A percentile compares a stretch with the other conserved stretches of the same genome.
phyloP scores from a whole-genome alignment of 805 yeast genomes.

The Brettanomyces nanus region DNA sequence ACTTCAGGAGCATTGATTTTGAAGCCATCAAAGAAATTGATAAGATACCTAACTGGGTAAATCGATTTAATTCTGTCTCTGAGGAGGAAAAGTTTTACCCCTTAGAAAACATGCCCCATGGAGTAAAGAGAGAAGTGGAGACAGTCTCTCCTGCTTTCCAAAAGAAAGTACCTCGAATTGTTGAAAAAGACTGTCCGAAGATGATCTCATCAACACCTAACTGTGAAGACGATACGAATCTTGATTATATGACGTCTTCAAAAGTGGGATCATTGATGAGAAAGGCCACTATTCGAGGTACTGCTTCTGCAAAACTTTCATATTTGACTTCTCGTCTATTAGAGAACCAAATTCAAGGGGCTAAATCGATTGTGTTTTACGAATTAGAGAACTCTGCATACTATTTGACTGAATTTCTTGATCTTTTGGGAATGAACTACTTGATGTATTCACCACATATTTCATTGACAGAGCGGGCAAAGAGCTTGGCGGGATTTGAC shows the following conservation, averaged over 20 bases:
- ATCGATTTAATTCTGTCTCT: constrained; percentile 17
- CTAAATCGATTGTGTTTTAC: constrained; percentile 57
- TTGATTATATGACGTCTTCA: constrained; percentile 2
- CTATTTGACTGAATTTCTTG: constrained; percentile 56
- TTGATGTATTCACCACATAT: constrained; percentile 59
- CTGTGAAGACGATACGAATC: not conserved
- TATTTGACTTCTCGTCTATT: constrained; percentile 47
- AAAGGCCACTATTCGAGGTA: constrained; percentile 42
- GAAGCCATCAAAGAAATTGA: constrained; percentile 22
- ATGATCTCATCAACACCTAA: not conserved
- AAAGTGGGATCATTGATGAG: constrained; percentile 18
- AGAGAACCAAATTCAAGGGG: constrained; percentile 38
- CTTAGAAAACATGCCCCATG: not conserved
- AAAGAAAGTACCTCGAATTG: not conserved
- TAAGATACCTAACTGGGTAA: constrained; percentile 21
- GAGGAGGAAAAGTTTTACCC: constrained; percentile 14
- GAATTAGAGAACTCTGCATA: constrained; percentile 69
- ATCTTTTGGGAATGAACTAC: constrained; percentile 51
- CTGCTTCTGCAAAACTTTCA: constrained; percentile 57
- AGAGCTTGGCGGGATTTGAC: constrained; percentile 44
- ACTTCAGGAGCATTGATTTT: constrained; percentile 23
- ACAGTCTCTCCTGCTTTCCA: constrained; percentile 1
- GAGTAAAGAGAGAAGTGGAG: not conserved
- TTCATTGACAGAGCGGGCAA: constrained; percentile 39
- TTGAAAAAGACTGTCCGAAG: too few species aligned